phyloP scores from a whole-genome alignment of 2,329 filamentous ascomycete species.

The Pseudogymnoascus sp. region DNA sequence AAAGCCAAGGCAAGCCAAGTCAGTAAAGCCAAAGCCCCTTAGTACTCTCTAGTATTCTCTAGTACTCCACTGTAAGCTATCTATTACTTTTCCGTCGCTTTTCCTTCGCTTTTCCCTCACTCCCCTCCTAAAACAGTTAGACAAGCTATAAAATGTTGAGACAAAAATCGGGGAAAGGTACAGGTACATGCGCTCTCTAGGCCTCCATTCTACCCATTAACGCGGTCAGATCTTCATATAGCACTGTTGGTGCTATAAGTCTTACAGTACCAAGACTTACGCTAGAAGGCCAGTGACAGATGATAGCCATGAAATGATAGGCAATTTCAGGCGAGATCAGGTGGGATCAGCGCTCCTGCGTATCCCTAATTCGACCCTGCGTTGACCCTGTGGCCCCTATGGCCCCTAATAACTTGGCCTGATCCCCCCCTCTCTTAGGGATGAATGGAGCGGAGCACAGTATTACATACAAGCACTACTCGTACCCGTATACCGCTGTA shows the following conservation, averaged over 20 bases:
- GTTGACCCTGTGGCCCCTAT: not conserved
- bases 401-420: not conserved
- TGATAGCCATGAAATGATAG: not conserved
- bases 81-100: not conserved
- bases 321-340: not conserved
- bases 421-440: not conserved
- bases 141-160: not conserved
- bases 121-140: not conserved
- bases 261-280: not conserved
- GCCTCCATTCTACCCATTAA: not conserved
- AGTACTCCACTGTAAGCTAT: too few relatives aligned
- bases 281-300: not conserved
- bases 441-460: not conserved
- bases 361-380: not conserved
- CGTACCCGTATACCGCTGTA: too few relatives aligned
- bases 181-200: not conserved
- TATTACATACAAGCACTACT: not conserved
- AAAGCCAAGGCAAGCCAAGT: not conserved
- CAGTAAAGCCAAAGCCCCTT: not conserved
- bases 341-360: not conserved
- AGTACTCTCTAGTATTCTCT: too few relatives aligned
- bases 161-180: not conserved
- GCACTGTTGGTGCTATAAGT: too few relatives aligned
- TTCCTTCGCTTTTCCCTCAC: not conserved
- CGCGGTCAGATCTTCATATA: not conserved